Base-by-base conservation (phyloP, 75 land plant species). In the Picea sitchensis region DNA sequence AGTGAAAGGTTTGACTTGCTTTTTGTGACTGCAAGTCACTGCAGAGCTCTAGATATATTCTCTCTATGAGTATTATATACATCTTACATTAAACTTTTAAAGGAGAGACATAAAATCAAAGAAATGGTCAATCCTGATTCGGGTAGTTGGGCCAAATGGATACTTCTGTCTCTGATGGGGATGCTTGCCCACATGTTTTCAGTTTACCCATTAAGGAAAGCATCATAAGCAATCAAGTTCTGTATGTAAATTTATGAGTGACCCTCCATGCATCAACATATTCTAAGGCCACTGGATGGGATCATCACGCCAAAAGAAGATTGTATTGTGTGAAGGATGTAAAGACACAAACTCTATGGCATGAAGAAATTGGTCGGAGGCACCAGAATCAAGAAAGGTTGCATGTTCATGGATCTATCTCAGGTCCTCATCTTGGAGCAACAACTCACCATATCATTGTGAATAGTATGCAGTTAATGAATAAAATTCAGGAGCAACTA, bases 361-460 rank as follows among this genome's bases (percentile, higher is more conserved):
- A 93, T 85, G 99, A 97, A 85, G 99, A 97, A 71, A 84, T 78
- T 78, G 93, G 98, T 13, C 85, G 88, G 67, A 90, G 89, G 79
- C 86, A 87, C 26, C 73, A 34, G 44, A 83, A 78, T 31, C 90
- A 86, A 80, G 88, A 85, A 81, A 91, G 89, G 78, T 74, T 77
- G 68, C 88, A 84, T 63, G 88, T 86, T 31, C 89, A 79, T 65
- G 95, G 91, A 69, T 58, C 88, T 20, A 65, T 91, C 59, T 87
- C 94, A 58, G 96, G 94, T 5, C 75, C 79, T 64, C 82, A 86
- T 54, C 92, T 97, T 74, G 95, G 91, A 30, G 92, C 86, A 9
- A 95, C 99, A 77, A 93, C 97, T 58, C 89, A 86, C 78, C 86
- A 98, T 5, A 91, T 94, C 17, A 82, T 94, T 76, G 80, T 58